Evolutionary conservation across 176 grass and related monocot genomes (phyloP), one percentile per base, ranked within the genome.

Genomic region (Poa annua): DNA sequence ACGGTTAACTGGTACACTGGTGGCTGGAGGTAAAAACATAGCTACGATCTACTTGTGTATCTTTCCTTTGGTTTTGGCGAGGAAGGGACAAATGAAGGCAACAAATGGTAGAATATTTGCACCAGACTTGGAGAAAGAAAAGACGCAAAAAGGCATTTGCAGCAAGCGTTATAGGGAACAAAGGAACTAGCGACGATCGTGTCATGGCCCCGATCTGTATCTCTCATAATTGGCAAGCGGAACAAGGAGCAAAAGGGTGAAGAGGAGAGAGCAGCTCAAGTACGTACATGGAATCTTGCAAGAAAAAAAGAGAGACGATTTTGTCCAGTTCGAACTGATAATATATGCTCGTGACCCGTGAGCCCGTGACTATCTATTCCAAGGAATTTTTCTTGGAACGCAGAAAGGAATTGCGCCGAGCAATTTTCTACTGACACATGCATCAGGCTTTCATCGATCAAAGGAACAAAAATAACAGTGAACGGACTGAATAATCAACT

Each of bases 1-100:
- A 35, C 15, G 45, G 20, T 45, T 64, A 52, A 55, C 22, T 29
- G 29, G 29, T 29, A 29, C 29, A 29, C 29, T 29, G 47, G 50
- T 53, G 61, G 38, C 1, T 1, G 42, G 34, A 74, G 77, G 42
- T 29, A 35, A 39, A 38, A 33, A 55, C 70, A 49, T 33, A 49
- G 67, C 34, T 64, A 59, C 10, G 7, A 69, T 21, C 15, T 79
- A 47, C 33, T 61, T 56, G 41, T 83, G 74, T 79, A 66, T 41
- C 34, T 69, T 69, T 68, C 2, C 53, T 71, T 48, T 17, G 74
- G 74, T 74, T 86, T 90, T 90, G 79, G 78, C 29, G 80, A 83
- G 79, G 29, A 79, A 74, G 33, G 74, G 84, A 90, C 88, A 83
- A 90, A 89, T 38, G 22, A 72, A 90, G 75, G 84, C 84, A 90